phyloP scores from a whole-genome alignment of 2,329 filamentous ascomycete species.

The Penicillium thymicola region DNA sequence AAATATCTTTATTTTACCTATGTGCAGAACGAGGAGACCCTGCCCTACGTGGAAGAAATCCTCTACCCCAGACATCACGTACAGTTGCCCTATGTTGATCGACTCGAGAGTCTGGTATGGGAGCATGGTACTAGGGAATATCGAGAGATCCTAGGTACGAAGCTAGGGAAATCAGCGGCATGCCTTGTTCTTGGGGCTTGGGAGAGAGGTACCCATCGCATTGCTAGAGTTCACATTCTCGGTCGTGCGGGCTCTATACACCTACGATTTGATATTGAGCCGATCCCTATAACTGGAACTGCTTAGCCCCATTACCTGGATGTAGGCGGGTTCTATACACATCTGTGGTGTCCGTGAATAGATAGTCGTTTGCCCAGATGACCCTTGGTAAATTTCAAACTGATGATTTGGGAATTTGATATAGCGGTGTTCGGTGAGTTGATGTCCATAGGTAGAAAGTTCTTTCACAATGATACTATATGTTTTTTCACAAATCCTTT shows the following conservation, averaged over 20 bases:
- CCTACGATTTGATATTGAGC: slow-evolving; percentile 1
- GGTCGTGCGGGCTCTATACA: neutral
- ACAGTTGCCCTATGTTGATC: neutral
- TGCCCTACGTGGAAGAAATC: neutral
- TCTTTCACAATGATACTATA: neutral
- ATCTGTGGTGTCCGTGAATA: neutral
- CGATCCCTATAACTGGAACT: neutral
- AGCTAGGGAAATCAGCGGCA: neutral
- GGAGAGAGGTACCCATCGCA: neutral
- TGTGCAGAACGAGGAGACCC: neutral
- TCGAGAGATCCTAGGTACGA: neutral
- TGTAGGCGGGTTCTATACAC: accelerated
- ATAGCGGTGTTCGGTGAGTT: too few species aligned
- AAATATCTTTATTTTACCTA: neutral
- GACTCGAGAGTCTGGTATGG: neutral
- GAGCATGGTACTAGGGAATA: neutral
- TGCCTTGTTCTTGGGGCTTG: neutral
- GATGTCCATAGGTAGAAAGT: neutral
- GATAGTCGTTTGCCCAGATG: neutral
- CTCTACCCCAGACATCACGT: neutral
- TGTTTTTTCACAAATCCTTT: neutral
- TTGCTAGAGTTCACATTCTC: neutral
- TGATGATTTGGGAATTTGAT: neutral
- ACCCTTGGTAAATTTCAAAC: too few species aligned
- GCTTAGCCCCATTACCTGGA: neutral